These are phyloP conservation scores for Aureobasidium sp. DNA, from an alignment of 2,329 filamentous ascomycete species.

Conservation along the genomic window DNA sequence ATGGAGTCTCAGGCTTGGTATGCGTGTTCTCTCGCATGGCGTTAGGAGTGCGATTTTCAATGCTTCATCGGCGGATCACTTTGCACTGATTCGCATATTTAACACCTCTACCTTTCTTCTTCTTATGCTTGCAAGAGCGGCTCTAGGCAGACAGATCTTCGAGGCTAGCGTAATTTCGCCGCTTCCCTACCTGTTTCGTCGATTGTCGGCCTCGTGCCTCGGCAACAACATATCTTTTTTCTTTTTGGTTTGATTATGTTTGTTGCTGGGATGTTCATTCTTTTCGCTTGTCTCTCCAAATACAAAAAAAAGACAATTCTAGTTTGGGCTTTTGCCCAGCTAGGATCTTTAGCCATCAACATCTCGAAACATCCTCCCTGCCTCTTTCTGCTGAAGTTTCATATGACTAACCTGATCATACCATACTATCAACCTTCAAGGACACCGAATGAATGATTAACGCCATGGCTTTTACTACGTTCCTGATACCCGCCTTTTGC, in stretches of 20 bases:
- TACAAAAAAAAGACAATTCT: constrained; percentile 10
- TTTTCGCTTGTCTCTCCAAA: constrained; percentile 6
- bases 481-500: no score
- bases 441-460: no score
- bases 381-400: no score
- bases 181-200: no score
- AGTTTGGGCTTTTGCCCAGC: not conserved
- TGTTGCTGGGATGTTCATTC: constrained; percentile 11
- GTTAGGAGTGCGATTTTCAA: not conserved
- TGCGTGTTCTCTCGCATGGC: constrained; percentile 8
- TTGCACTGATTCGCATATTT: not conserved
- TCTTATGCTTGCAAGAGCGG: constrained; percentile 1
- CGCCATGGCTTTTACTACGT: no score
- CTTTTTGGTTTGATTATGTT: constrained; percentile 1
- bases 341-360: constrained; percentile 3
- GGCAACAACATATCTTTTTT: not conserved
- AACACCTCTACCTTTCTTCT: not conserved
- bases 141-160: no score
- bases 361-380: no score
- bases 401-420: no score
- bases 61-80: not conserved
- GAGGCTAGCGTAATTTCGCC: no score
- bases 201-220: no score
- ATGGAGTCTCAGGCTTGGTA: not conserved
- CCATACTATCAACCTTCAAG: no score